These are phyloP conservation scores for Lachancea meyersii DNA, from an alignment of 805 yeast species.

Conservation along the genomic window DNA sequence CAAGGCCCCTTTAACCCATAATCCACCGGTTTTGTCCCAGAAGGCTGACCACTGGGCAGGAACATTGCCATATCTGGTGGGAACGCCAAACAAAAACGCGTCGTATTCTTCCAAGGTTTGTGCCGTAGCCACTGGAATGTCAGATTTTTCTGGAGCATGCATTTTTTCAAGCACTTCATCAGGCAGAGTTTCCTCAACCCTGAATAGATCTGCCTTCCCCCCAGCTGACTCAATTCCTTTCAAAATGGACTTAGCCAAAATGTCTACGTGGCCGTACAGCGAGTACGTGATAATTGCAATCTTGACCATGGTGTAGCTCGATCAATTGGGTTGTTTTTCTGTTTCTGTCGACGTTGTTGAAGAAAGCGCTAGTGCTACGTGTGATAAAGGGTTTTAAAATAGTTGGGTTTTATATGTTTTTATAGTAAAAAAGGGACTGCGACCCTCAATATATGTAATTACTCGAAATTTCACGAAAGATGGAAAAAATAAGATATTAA, in stretches of 20 bases:
- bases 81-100: constrained; percentile 70
- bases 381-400: too few species aligned
- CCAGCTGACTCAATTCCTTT: constrained; percentile 69
- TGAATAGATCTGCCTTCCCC: constrained; percentile 58
- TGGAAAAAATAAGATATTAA: not conserved
- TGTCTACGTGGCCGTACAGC: constrained; percentile 67
- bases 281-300: constrained; percentile 61
- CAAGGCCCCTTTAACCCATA: constrained; percentile 68
- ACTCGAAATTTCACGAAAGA: not conserved
- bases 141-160: constrained; percentile 61
- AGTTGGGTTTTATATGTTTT: not conserved
- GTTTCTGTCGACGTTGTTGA: too few species aligned
- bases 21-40: constrained; percentile 71
- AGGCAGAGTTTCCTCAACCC: constrained; percentile 70
- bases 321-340: not conserved
- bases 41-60: constrained; percentile 73
- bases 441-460: not conserved
- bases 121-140: constrained; percentile 49
- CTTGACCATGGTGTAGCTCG: constrained; percentile 25
- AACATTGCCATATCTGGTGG: constrained; percentile 70
- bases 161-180: constrained; percentile 49
- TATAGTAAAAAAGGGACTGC: not conserved
- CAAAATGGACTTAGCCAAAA: constrained; percentile 60
- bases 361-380: too few species aligned
- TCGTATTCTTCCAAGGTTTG: constrained; percentile 58